These are phyloP conservation scores for Dactylis glomerata DNA, from an alignment of 176 grass and related monocot genomes.

Conservation along the genomic window DNA sequence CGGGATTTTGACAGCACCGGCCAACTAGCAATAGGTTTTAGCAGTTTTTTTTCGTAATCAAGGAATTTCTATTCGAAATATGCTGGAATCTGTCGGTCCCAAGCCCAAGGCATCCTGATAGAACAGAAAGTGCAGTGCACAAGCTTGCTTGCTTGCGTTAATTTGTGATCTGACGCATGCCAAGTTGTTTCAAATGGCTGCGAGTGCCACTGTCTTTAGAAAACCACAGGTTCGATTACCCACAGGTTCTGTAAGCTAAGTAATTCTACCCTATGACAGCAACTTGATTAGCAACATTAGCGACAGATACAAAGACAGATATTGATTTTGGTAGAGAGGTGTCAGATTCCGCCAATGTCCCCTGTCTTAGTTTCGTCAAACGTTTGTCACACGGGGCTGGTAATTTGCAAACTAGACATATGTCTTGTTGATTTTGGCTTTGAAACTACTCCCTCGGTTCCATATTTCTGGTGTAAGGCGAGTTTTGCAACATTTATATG, in stretches of 20 bases:
- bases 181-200: background rate
- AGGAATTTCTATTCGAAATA: no score
- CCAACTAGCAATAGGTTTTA: background rate
- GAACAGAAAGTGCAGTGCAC: no score
- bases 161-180: no score
- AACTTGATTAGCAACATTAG: background rate
- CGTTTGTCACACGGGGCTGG: background rate
- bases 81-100: no score
- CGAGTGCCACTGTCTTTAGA: background rate
- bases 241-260: background rate
- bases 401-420: background rate
- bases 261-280: background rate
- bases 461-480: no score
- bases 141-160: no score
- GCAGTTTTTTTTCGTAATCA: no score
- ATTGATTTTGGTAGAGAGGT: background rate
- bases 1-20: background rate
- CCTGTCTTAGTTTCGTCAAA: background rate
- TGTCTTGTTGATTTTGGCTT: no score
- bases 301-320: background rate
- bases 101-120: no score
- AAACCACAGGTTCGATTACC: constrained; percentile 3
- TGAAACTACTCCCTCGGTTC: no score
- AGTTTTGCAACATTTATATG: no score
- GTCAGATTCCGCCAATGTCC: background rate